phyloP scores from a whole-genome alignment of 1,284 basidiomycete genomes.

The Trametes sp. region DNA sequence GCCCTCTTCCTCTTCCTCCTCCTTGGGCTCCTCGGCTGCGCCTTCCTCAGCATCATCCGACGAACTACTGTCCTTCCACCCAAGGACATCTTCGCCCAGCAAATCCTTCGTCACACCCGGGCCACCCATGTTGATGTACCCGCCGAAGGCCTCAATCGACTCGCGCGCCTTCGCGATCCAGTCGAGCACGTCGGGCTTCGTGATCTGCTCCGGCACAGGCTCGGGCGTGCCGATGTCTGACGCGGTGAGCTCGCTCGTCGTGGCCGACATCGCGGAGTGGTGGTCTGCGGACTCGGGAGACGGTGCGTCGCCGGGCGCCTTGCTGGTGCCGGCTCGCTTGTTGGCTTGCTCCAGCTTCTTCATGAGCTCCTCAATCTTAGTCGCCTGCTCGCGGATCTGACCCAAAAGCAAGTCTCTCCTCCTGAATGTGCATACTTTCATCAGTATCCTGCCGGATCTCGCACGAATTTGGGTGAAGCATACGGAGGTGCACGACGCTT shows the following conservation, averaged over 20 bases:
- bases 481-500: conserved; percentile 80
- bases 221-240: conserved; percentile 35
- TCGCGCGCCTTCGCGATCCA: conserved; percentile 78
- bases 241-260: conserved; percentile 31
- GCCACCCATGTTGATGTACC: conserved; percentile 65
- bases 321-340: conserved; percentile 29
- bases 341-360: conserved; percentile 59
- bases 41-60: conserved; percentile 32
- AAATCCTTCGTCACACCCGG: conserved; percentile 58
- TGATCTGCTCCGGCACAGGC: conserved; percentile 22
- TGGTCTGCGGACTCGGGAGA: conserved; percentile 30
- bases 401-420: conserved; percentile 81
- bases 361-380: conserved; percentile 74
- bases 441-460: not conserved
- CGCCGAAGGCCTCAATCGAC: conserved; percentile 69
- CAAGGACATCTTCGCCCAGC: conserved; percentile 48
- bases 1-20: conserved; percentile 14
- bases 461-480: conserved; percentile 9
- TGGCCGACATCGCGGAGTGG: conserved; percentile 28
- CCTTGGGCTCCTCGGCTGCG: conserved; percentile 22
- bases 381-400: conserved; percentile 74
- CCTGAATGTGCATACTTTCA: conserved; percentile 36
- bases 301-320: conserved; percentile 24
- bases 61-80: conserved; percentile 29
- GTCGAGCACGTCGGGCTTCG: conserved; percentile 59